Evolutionary conservation across 2,329 filamentous ascomycete species (phyloP).

Genomic region (Colletotrichum chlorophyti): DNA sequence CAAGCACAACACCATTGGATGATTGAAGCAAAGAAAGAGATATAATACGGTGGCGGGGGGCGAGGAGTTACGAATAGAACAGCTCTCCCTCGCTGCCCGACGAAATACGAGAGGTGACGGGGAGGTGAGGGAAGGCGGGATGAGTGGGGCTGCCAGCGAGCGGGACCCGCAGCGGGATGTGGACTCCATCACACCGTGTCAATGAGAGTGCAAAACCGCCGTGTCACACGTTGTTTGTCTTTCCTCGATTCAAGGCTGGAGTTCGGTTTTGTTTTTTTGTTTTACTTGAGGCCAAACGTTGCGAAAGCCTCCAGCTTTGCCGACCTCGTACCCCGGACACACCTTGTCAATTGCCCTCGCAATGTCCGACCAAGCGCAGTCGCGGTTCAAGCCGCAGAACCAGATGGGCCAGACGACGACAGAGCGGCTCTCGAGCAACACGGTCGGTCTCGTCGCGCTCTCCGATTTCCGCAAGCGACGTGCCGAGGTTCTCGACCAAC

Average conservation of each 20-base stretch:
- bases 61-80: conserved; percentile 5
- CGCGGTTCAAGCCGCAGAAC: conserved; percentile 78
- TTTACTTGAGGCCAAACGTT: too few species aligned
- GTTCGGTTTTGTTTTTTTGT: too few species aligned
- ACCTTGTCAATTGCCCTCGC: conserved; percentile 11
- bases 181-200: background rate
- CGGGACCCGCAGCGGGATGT: conserved; percentile 18
- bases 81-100: conserved; percentile 5
- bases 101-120: background rate
- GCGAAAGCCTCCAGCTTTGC: too few species aligned
- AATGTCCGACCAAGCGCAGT: conserved; percentile 51
- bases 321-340: too few species aligned
- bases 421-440: conserved; percentile 83
- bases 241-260: background rate
- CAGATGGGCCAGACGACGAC: conserved; percentile 78
- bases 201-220: background rate
- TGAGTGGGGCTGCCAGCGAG: conserved; percentile 20
- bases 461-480: conserved; percentile 96
- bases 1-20: background rate
- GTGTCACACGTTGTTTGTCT: background rate
- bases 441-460: conserved; percentile 88
- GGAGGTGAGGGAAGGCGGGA: conserved; percentile 13
- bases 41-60: conserved; percentile 22
- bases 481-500: conserved; percentile 90
- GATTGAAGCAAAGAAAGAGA: background rate